phyloP scores from a whole-genome alignment of 108 stramenopile genomes.

The Nitzschia sp. region DNA sequence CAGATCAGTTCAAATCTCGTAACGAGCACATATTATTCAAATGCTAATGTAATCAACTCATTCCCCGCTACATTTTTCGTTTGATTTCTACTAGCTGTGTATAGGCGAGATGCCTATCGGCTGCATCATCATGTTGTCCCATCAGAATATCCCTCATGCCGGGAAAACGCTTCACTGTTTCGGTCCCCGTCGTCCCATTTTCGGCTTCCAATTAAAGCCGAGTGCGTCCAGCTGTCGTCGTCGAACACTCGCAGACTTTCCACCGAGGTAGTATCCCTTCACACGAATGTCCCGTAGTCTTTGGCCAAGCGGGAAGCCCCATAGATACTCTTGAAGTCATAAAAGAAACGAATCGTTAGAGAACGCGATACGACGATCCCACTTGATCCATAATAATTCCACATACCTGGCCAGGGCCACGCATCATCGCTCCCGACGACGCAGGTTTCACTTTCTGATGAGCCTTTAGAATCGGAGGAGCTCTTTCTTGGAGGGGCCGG shows the following conservation, averaged over 20 bases:
- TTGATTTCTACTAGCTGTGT: too few relatives aligned
- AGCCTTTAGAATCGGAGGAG: background rate
- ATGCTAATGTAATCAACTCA: too few relatives aligned
- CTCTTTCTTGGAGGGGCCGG: constrained; percentile 45
- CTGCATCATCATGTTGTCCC: too few relatives aligned
- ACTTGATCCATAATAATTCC: too few relatives aligned
- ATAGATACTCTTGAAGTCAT: constrained; percentile 47
- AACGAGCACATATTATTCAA: background rate
- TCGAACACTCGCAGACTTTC: constrained; percentile 42
- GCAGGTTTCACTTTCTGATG: background rate
- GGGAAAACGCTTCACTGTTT: too few relatives aligned
- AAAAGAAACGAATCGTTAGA: too few relatives aligned
- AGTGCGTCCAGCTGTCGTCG: constrained; percentile 74
- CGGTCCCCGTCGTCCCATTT: constrained; percentile 47
- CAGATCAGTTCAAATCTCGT: background rate
- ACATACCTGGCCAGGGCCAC: constrained; percentile 78
- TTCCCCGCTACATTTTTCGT: too few relatives aligned
- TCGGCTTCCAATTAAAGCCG: constrained; percentile 74
- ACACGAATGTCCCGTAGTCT: constrained; percentile 75
- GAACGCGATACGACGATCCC: too few relatives aligned
- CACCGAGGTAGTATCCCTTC: constrained; percentile 73
- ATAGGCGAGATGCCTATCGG: too few relatives aligned
- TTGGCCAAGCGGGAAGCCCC: constrained; percentile 76
- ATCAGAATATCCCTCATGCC: too few relatives aligned
- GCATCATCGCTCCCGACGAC: constrained; percentile 37